Conservation (phyloP, 768 basidiomycete genomes). For the Coprinopsis cinerea region DNA sequence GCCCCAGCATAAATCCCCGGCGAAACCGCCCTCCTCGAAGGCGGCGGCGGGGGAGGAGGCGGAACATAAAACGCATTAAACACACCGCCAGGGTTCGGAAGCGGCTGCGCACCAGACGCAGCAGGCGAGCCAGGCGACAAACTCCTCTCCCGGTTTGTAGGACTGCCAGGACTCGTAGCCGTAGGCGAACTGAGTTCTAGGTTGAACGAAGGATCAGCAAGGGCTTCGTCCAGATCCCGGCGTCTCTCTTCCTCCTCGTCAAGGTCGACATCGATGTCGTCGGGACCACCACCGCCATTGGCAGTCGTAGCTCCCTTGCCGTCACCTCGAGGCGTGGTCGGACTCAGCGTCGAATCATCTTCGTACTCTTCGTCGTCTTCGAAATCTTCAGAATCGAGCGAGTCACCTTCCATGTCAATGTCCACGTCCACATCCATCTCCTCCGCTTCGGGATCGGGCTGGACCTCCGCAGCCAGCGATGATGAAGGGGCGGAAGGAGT, state of each 20-base stretch:
- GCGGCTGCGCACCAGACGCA: not conserved
- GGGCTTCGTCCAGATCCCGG: slow-evolving; percentile 21
- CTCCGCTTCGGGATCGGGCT: slow-evolving; percentile 18
- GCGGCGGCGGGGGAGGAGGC: slow-evolving; percentile 7
- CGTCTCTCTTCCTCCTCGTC: slow-evolving; percentile 2
- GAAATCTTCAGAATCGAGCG: slow-evolving; percentile 6
- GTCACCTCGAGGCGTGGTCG: not conserved
- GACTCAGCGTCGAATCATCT: not conserved
- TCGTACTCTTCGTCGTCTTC: not conserved
- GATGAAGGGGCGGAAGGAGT: slow-evolving; percentile 1
- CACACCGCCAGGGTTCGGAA: slow-evolving; percentile 2
- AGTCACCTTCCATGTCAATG: slow-evolving; percentile 5
- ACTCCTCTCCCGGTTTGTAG: not conserved
- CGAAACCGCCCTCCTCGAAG: not conserved
- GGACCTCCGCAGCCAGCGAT: not conserved
- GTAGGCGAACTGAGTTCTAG: slow-evolving; percentile 28
- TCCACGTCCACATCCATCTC: slow-evolving; percentile 19
- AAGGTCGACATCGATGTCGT: too few species aligned
- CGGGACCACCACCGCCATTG: too few species aligned
- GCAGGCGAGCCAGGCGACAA: slow-evolving; percentile 8
- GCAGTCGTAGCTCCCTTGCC: too few species aligned
- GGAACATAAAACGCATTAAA: slow-evolving; percentile 14
- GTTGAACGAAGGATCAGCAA: slow-evolving; percentile 32
- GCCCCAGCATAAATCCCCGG: slow-evolving; percentile 1
- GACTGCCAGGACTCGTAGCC: not conserved